A percentile compares a stretch with the other conserved stretches of the same genome.
phyloP scores from a whole-genome alignment of 2,329 filamentous ascomycete species.

The Pseudogymnoascus sp. region DNA sequence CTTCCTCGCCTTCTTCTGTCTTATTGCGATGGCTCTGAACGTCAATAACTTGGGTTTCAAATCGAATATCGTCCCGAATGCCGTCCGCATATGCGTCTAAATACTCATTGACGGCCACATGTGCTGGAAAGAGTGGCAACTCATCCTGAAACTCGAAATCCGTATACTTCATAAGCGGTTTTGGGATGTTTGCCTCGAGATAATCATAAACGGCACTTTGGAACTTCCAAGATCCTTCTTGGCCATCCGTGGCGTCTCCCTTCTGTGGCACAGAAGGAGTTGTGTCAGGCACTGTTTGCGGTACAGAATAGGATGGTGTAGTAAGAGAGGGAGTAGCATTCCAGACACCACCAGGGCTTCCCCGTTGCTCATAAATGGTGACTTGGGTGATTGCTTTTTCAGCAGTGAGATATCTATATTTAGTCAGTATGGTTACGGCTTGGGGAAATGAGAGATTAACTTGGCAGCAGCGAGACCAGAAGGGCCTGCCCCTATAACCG shows the following conservation, averaged over 20 bases:
- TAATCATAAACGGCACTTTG: slow-evolving; percentile 70
- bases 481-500: slow-evolving; percentile 77
- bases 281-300: slow-evolving; percentile 56
- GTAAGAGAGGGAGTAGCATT: slow-evolving; percentile 54
- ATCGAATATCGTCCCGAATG: slow-evolving; percentile 58
- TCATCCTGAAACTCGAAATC: slow-evolving; percentile 59
- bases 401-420: slow-evolving; percentile 54
- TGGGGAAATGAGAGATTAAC: slow-evolving; percentile 16
- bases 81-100: slow-evolving; percentile 60
- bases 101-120: slow-evolving; percentile 66
- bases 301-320: slow-evolving; percentile 30
- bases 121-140: slow-evolving; percentile 65
- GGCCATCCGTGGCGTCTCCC: slow-evolving; percentile 23
- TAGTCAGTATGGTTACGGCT: not conserved
- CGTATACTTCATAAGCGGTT: slow-evolving; percentile 71
- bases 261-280: slow-evolving; percentile 58
- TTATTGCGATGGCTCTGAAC: slow-evolving; percentile 33
- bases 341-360: slow-evolving; percentile 76
- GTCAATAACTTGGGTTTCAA: slow-evolving; percentile 63
- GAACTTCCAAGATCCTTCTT: not conserved
- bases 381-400: slow-evolving; percentile 65
- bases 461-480: slow-evolving; percentile 72
- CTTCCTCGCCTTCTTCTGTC: slow-evolving; percentile 27
- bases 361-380: slow-evolving; percentile 74
- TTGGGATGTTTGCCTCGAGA: slow-evolving; percentile 82